Evolutionary conservation across 139 green algal species (phyloP), one percentile per base, ranked within the genome.

Genomic region (Asterochloris erici): DNA sequence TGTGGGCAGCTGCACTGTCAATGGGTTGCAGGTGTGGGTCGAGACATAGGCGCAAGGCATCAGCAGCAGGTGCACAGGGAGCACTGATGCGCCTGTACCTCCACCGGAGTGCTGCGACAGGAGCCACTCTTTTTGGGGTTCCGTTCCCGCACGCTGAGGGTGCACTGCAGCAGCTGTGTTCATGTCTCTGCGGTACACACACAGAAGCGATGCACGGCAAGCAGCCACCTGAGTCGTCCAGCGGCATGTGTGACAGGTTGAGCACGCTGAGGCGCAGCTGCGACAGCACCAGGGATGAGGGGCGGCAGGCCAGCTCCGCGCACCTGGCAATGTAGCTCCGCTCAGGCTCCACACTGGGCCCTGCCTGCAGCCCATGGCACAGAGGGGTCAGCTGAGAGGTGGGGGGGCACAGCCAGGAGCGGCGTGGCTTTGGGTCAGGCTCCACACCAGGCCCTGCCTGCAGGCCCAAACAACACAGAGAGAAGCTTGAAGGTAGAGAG

Each of bases 241-340:
- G 47, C 14, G 24, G 29, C 60, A 80, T 62, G 23, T 70, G 54
- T n/a, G 76, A 80, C 12, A 80, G 60, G 76, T 80, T 80, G 76
- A 80, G 68, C 12, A 70, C 13, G 12, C 60, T 27, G 9, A 80
- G 76, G 60, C 68, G 76, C 60, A 80, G 60, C 76, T 80, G 76
- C 14, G 76, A 68, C 21, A 80, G 60, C 61, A 80, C 61, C 24
- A 62, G 60, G 11, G 76, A 70, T 13, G 76, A n/a, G 11, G 76
- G 76, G 60, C 76, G 68, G 76, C 60, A 80, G 12, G 68, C 60
- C 54, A 80, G 60, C 47, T 80, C 47, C 76, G 68, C 21, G 23
- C 76, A 80, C 76, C 69, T 80, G 61, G 68, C 60, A 61, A 80
- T 80, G 76, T 69, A 80, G 12, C 68, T 62, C 19, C 68, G 24